Base-by-base conservation (phyloP, 768 basidiomycete species). In the Tulasnella sp. region DNA sequence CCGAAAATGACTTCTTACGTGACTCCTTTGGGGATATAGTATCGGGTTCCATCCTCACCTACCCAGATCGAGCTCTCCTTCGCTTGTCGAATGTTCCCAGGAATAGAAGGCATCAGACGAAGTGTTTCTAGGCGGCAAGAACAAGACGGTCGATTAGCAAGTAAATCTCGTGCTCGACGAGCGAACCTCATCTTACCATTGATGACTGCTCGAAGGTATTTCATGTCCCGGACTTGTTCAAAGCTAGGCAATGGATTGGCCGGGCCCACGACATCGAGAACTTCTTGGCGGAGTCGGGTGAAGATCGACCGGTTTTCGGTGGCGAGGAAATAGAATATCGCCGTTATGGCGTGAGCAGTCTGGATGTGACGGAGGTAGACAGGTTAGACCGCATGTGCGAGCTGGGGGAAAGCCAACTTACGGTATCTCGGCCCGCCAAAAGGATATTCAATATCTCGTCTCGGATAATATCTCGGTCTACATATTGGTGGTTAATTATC, bases 361-460 rank as follows among this genome's bases (percentile, higher is more conserved):
- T 82, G 7, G 73, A 49, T 42, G 17, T 42, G 42, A 42, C 11
- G 40, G 49, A 45, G 15, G n/a, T n/a, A n/a, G n/a, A n/a, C n/a
- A n/a, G n/a, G n/a, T n/a, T n/a, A n/a, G n/a, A n/a, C n/a, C n/a
- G n/a, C n/a, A n/a, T n/a, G n/a, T n/a, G n/a, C n/a, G n/a, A n/a
- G n/a, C n/a, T n/a, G n/a, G n/a, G n/a, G n/a, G n/a, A n/a, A n/a
- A n/a, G n/a, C n/a, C n/a, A n/a, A n/a, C 71, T 75, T 68, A 75
- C 54, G 71, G 45, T 74, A 82, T 95, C 93, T 75, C 93, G 83
- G 29, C 91, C 87, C 8, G 93, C 93, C 12, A 94, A 83, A 1
- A 95, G 83, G 81, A 93, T 89, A 80, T 89, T 94, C 69, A 94
- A 85, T 12, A 94, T 82, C 78, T 94, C 91, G 82, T 94, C 91